A percentile compares a stretch with the other conserved stretches of the same genome.
phyloP scores from a whole-genome alignment of 2,329 filamentous ascomycete species.

The Trichoderma simmonsii region DNA sequence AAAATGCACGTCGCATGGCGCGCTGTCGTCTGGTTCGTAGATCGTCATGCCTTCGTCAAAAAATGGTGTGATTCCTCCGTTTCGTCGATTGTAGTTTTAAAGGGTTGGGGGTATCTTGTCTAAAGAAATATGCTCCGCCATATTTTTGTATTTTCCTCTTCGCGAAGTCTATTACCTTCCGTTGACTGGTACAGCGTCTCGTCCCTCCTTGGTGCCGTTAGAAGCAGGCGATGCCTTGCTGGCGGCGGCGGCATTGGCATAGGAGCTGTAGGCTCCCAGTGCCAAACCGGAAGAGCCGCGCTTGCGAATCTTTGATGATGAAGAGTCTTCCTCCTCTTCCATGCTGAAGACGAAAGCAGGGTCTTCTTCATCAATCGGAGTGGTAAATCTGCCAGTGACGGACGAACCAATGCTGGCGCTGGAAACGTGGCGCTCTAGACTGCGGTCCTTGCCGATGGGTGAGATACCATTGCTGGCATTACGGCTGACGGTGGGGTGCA shows the following conservation, averaged over 20 bases:
- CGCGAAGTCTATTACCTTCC: constrained; percentile 29
- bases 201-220: constrained; percentile 30
- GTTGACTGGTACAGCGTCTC: constrained; percentile 31
- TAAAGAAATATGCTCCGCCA: constrained; percentile 13
- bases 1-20: neutral
- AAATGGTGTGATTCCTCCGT: constrained; percentile 5
- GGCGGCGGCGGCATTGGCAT: constrained; percentile 36
- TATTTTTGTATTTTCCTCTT: neutral
- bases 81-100: constrained; percentile 10
- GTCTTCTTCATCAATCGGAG: constrained; percentile 64
- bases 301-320: constrained; percentile 46
- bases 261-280: constrained; percentile 39
- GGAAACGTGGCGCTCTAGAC: constrained; percentile 57
- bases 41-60: constrained; percentile 15
- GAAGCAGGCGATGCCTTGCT: constrained; percentile 26
- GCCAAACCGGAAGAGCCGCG: constrained; percentile 45
- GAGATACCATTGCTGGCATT: constrained; percentile 39
- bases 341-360: constrained; percentile 63
- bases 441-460: constrained; percentile 41
- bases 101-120: constrained; percentile 9
- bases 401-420: constrained; percentile 56
- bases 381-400: constrained; percentile 56
- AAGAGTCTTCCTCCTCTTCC: constrained; percentile 59
- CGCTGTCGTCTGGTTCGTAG: constrained; percentile 17
- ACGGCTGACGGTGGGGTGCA: constrained; percentile 48